These are phyloP conservation scores for Stagonosporopsis vannaccii DNA, from an alignment of 2,329 filamentous ascomycete genomes.

Conservation along the genomic window DNA sequence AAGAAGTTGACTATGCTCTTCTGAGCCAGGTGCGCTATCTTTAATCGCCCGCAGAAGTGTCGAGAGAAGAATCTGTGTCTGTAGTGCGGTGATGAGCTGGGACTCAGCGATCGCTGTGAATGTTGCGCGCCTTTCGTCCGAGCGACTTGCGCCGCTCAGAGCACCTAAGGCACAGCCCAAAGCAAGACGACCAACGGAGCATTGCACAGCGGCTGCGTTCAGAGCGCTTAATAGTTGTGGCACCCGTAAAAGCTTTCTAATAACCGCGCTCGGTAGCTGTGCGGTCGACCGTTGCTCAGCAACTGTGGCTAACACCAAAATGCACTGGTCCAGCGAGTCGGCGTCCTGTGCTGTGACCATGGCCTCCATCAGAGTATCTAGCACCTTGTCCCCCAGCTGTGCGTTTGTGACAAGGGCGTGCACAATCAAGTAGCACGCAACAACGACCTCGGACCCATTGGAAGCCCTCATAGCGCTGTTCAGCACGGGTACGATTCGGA, in stretches of 20 bases:
- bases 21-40: constrained; percentile 32
- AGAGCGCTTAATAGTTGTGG: constrained; percentile 67
- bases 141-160: constrained; percentile 26
- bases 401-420: constrained; percentile 86
- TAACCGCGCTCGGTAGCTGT: constrained; percentile 72
- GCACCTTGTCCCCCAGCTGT: constrained; percentile 75
- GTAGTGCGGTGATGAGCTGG: constrained; percentile 67
- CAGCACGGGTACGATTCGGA: constrained; percentile 73
- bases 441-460: constrained; percentile 77
- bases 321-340: constrained; percentile 74
- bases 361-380: constrained; percentile 91
- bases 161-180: constrained; percentile 70
- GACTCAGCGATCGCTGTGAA: constrained; percentile 69
- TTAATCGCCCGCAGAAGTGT: constrained; percentile 64
- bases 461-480: constrained; percentile 79
- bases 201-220: constrained; percentile 67
- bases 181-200: constrained; percentile 73
- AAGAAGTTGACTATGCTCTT: constrained; percentile 41
- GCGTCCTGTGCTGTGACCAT: constrained; percentile 78
- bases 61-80: constrained; percentile 71
- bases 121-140: constrained; percentile 43
- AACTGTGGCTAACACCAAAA: constrained; percentile 82
- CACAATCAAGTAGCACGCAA: constrained; percentile 91
- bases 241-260: constrained; percentile 72
- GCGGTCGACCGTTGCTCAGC: constrained; percentile 78